Percentiles rank a stretch among this genome's conserved stretches.
Conservation (phyloP, 306 rosid genomes). For the Acacia acuminata region DNA sequence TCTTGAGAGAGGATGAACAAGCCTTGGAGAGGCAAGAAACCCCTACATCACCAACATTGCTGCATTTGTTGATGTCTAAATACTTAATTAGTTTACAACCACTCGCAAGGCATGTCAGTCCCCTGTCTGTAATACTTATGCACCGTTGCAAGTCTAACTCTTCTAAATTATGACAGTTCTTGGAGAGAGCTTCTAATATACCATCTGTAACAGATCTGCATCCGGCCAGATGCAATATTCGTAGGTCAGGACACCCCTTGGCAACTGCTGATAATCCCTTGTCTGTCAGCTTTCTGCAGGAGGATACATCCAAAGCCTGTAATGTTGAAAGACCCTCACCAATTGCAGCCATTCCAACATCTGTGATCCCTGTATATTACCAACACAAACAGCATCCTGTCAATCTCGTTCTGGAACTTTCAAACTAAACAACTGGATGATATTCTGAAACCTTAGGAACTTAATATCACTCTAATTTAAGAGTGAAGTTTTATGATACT, state of each 20-base stretch:
- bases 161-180: constrained; percentile 63
- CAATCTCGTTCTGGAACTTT: constrained; percentile 4
- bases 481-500: not conserved
- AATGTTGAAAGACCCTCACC: constrained; percentile 73
- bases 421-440: not conserved
- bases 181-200: constrained; percentile 58
- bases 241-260: constrained; percentile 68
- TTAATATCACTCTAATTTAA: constrained; percentile 14
- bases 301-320: constrained; percentile 78
- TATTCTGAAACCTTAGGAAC: not conserved
- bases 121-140: constrained; percentile 66
- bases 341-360: constrained; percentile 67
- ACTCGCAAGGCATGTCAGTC: constrained; percentile 60
- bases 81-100: constrained; percentile 63
- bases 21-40: constrained; percentile 65
- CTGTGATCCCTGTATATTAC: constrained; percentile 70
- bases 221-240: constrained; percentile 65
- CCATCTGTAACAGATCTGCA: constrained; percentile 72
- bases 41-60: constrained; percentile 73
- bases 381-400: constrained; percentile 18
- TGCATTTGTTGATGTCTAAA: constrained; percentile 84
- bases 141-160: constrained; percentile 84
- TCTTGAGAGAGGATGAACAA: constrained; percentile 67
- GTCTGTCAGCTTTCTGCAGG: constrained; percentile 85
- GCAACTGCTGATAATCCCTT: constrained; percentile 85